A percentile compares a stretch with the other conserved stretches of the same genome.
Evolutionary conservation across 169 alveolate genomes (phyloP).

Genomic region (Cryptosporidium parvum): DNA sequence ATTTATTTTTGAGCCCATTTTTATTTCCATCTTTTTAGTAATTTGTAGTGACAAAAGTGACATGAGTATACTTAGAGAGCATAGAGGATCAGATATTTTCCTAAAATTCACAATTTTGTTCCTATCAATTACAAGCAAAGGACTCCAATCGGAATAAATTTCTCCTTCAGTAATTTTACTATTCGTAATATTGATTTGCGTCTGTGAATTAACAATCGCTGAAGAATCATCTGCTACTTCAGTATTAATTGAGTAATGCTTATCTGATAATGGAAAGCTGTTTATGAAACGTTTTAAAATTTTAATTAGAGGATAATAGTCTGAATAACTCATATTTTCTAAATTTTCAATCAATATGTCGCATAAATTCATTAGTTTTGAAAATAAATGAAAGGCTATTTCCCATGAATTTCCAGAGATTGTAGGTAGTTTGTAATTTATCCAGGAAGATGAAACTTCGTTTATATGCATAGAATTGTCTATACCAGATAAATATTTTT

Average conservation of each 20-base stretch:
- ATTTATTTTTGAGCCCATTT: neutral
- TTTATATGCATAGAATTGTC: neutral
- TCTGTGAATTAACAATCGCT: neutral
- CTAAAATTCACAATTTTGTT: conserved; percentile 44
- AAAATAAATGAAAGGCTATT: conserved; percentile 13
- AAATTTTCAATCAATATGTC: neutral
- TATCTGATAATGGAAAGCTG: conserved; percentile 34
- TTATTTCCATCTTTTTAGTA: neutral
- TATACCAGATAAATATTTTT: neutral
- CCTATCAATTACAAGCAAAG: conserved; percentile 28
- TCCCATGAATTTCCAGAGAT: conserved; percentile 70
- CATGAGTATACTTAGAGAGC: conserved; percentile 43
- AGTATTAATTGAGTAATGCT: neutral
- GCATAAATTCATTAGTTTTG: neutral
- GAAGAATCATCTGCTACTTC: neutral
- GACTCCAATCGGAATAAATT: conserved; percentile 57
- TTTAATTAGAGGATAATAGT: conserved; percentile 11
- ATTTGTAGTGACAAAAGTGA: conserved; percentile 2
- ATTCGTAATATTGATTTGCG: neutral
- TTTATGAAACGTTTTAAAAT: conserved; percentile 1
- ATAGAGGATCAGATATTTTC: conserved; percentile 49
- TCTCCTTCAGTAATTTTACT: conserved; percentile 10
- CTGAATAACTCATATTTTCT: neutral
- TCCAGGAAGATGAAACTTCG: neutral
- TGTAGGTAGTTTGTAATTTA: conserved; percentile 8